Percentiles rank a stretch among this genome's conserved stretches.
Conservation (phyloP, 441 rosid genomes). For the Pelargonium exstipulatum region DNA sequence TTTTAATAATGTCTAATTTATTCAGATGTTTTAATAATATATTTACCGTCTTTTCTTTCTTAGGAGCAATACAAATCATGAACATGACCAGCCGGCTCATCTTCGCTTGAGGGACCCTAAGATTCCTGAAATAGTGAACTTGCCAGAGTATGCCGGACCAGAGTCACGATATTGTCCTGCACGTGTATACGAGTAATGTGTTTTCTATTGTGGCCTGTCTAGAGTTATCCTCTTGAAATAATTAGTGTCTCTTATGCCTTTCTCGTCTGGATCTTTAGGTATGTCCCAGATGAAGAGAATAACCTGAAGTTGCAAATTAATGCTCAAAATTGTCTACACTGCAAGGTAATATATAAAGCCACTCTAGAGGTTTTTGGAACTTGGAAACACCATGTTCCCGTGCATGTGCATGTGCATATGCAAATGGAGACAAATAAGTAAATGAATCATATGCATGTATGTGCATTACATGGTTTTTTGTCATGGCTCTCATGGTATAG, state of each 20-base stretch:
- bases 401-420: too few relatives aligned
- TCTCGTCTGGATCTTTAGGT: slow-evolving; percentile 32
- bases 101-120: slow-evolving; percentile 60
- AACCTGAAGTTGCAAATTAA: slow-evolving; percentile 74
- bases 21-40: slow-evolving; percentile 8
- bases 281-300: slow-evolving; percentile 58
- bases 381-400: neutral
- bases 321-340: slow-evolving; percentile 91
- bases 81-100: slow-evolving; percentile 87
- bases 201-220: slow-evolving; percentile 10
- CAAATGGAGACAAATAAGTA: too few relatives aligned
- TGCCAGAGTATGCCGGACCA: slow-evolving; percentile 76
- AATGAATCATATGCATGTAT: too few relatives aligned
- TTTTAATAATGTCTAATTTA: neutral
- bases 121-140: slow-evolving; percentile 64
- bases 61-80: slow-evolving; percentile 97
- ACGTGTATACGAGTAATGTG: slow-evolving; percentile 81
- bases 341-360: slow-evolving; percentile 55
- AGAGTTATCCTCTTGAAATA: neutral
- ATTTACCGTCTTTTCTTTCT: slow-evolving; percentile 15
- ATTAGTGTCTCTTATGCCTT: slow-evolving; percentile 1
- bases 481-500: too few relatives aligned
- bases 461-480: too few relatives aligned
- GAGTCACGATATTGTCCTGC: slow-evolving; percentile 95
- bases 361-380: neutral